These are phyloP conservation scores for Penicillium waksmanii DNA, from an alignment of 495 filamentous ascomycete species.

Conservation along the genomic window DNA sequence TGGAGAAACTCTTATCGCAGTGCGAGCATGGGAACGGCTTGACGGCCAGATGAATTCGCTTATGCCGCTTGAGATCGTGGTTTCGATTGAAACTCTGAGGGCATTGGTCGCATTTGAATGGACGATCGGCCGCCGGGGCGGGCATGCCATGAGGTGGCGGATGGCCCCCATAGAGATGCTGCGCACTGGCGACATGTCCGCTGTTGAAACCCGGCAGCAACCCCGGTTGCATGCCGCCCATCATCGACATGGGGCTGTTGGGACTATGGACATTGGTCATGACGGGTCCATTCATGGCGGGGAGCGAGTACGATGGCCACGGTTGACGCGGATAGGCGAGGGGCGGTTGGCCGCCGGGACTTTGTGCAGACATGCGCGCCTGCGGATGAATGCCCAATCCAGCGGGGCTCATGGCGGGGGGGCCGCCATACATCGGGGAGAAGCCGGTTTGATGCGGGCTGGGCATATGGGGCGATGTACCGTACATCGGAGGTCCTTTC, in stretches of 20 bases:
- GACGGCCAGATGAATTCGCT: constrained; percentile 90
- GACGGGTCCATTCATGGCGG: constrained; percentile 69
- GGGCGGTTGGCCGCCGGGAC: constrained; percentile 52
- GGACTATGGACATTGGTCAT: constrained; percentile 79
- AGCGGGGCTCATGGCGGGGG: constrained; percentile 61
- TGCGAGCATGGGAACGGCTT: constrained; percentile 92
- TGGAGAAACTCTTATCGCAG: constrained; percentile 95
- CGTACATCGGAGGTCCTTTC: constrained; percentile 58
- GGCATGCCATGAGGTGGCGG: constrained; percentile 46
- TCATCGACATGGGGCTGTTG: constrained; percentile 66
- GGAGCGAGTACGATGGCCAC: constrained; percentile 59
- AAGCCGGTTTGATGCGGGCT: constrained; percentile 65
- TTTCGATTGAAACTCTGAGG: constrained; percentile 95
- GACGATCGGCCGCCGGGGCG: constrained; percentile 70
- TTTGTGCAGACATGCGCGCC: constrained; percentile 59
- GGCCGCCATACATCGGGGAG: constrained; percentile 56
- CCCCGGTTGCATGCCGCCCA: constrained; percentile 63
- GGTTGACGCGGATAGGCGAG: constrained; percentile 52
- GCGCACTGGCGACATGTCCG: constrained; percentile 58
- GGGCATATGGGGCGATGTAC: constrained; percentile 60
- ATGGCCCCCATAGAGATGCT: constrained; percentile 57
- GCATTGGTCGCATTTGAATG: constrained; percentile 94
- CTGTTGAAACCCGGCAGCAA: constrained; percentile 57
- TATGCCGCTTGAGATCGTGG: constrained; percentile 95
- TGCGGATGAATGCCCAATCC: constrained; percentile 60